These are phyloP conservation scores for Catunica adiposa DNA, from an alignment of 2,329 filamentous ascomycete genomes.

Conservation along the genomic window DNA sequence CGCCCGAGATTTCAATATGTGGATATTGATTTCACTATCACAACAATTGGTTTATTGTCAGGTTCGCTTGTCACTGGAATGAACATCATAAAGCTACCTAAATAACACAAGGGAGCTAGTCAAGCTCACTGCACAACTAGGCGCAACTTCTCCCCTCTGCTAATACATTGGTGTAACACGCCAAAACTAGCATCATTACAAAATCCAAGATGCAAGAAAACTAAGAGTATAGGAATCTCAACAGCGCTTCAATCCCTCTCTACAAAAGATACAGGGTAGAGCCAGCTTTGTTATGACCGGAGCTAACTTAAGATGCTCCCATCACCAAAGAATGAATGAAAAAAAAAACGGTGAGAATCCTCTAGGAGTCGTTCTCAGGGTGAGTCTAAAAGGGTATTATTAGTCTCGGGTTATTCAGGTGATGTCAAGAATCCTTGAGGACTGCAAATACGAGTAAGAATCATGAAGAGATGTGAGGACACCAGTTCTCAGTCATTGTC, in stretches of 20 bases:
- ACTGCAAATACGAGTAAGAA: background rate
- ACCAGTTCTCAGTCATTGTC: background rate
- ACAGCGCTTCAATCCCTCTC: background rate
- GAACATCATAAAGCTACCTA: background rate
- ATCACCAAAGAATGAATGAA: too few species aligned
- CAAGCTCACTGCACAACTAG: background rate
- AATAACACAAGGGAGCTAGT: too few species aligned
- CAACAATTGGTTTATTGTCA: background rate
- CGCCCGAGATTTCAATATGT: background rate
- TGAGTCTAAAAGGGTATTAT: too few species aligned
- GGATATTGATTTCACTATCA: background rate
- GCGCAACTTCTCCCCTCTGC: background rate
- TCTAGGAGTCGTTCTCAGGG: too few species aligned
- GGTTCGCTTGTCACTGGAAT: too few species aligned
- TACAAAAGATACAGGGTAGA: too few species aligned
- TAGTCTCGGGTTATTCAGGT: too few species aligned
- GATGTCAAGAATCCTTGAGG: background rate
- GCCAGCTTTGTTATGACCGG: too few species aligned
- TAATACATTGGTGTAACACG: background rate
- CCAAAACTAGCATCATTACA: background rate
- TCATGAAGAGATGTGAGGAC: background rate
- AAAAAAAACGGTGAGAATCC: too few species aligned
- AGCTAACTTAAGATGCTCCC: too few species aligned
- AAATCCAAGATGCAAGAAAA: background rate
- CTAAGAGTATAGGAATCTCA: background rate